Evolutionary conservation across 805 yeast genomes (phyloP).

Genomic region (Monosporozyma aerobia): DNA sequence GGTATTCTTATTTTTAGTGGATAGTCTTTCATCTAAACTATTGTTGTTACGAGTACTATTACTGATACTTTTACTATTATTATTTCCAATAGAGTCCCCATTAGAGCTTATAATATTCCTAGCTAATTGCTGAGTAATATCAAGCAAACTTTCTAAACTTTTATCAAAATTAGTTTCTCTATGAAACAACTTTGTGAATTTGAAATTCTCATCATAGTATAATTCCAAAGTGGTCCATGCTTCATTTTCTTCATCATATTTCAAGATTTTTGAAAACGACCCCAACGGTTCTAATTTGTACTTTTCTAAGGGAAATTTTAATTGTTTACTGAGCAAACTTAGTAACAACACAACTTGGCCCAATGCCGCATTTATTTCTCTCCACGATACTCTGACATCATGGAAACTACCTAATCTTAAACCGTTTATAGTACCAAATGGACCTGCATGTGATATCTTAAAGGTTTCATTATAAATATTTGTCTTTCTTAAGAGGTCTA

Average conservation of each 20-base stretch:
- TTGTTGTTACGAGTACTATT: no score
- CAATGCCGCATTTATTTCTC: slow-evolving; percentile 83
- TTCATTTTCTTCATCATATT: slow-evolving; percentile 31
- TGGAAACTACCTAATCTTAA: slow-evolving; percentile 66
- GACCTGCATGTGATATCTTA: slow-evolving; percentile 73
- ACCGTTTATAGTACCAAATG: slow-evolving; percentile 82
- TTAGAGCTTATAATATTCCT: slow-evolving; percentile 8
- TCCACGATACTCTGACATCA: slow-evolving; percentile 65
- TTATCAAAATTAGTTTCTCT: slow-evolving; percentile 71
- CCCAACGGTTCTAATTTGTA: slow-evolving; percentile 77
- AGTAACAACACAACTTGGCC: slow-evolving; percentile 73
- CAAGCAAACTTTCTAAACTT: slow-evolving; percentile 71
- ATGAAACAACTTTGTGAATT: slow-evolving; percentile 49
- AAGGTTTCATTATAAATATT: slow-evolving; percentile 82
- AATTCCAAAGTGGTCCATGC: slow-evolving; percentile 43
- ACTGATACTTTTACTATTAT: background rate
- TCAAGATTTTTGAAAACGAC: slow-evolving; percentile 61
- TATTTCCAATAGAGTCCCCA: background rate
- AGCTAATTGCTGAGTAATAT: slow-evolving; percentile 19
- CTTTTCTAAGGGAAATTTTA: slow-evolving; percentile 45
- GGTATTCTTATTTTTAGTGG: background rate
- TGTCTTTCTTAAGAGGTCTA: slow-evolving; percentile 62
- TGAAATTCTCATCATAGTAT: slow-evolving; percentile 66
- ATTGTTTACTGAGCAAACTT: slow-evolving; percentile 50
- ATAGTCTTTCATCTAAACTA: background rate